phyloP scores from a whole-genome alignment of 2,329 filamentous ascomycete genomes.

The Colletotrichum gloeosporioides region DNA sequence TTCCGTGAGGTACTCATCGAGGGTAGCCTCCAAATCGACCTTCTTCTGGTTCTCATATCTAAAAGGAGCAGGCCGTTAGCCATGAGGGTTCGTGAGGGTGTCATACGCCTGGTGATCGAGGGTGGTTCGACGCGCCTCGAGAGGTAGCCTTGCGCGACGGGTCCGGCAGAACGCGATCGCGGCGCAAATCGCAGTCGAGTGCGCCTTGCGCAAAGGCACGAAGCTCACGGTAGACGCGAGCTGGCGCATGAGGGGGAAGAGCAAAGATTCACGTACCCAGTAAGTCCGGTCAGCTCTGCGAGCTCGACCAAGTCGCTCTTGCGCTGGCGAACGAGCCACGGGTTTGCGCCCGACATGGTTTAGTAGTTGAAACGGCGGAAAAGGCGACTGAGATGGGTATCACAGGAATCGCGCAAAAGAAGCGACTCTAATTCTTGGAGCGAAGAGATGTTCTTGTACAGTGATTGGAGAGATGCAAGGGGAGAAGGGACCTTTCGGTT shows the following conservation, averaged over 20 bases:
- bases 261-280: constrained; percentile 64
- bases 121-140: constrained; percentile 21
- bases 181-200: not conserved
- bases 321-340: constrained; percentile 81
- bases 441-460: not conserved
- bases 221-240: not conserved
- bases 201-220: not conserved
- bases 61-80: constrained; percentile 19
- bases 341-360: constrained; percentile 67
- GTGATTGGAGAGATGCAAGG: not conserved
- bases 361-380: not conserved
- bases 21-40: constrained; percentile 75
- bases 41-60: constrained; percentile 79
- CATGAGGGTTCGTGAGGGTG: constrained; percentile 21
- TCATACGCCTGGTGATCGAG: constrained; percentile 14
- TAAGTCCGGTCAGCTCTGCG: constrained; percentile 72
- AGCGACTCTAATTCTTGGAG: not conserved
- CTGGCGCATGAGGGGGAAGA: not conserved
- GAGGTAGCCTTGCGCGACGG: constrained; percentile 7
- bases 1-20: constrained; percentile 75
- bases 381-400: constrained; percentile 2
- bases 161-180: constrained; percentile 17
- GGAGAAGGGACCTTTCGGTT: not conserved
- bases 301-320: constrained; percentile 81
- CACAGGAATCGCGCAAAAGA: constrained; percentile 7